phyloP scores from a whole-genome alignment of 306 rosid genomes.

The Lupinus albus region DNA sequence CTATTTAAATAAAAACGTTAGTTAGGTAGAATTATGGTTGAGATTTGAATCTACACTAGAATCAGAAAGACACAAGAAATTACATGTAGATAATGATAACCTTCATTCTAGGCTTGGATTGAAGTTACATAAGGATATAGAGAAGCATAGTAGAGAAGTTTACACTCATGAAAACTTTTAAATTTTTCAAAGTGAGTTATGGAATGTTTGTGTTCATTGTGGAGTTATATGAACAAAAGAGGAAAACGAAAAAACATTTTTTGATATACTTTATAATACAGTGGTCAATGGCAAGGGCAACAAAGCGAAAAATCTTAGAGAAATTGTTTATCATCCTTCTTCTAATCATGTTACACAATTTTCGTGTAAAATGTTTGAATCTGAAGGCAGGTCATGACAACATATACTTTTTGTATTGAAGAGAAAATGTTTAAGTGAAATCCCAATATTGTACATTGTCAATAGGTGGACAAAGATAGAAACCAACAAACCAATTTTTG shows the following conservation, averaged over 20 bases:
- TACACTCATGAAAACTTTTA: too few relatives aligned
- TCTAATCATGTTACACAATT: neutral
- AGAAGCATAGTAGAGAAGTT: too few relatives aligned
- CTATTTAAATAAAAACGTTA: neutral
- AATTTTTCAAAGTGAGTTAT: too few relatives aligned
- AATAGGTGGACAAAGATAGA: neutral
- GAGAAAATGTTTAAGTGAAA: neutral
- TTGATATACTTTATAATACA: neutral
- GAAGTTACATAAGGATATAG: neutral
- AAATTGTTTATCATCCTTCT: too few relatives aligned
- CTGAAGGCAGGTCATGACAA: neutral
- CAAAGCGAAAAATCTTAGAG: too few relatives aligned
- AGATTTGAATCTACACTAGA: neutral
- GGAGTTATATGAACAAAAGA: neutral
- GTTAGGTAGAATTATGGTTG: neutral
- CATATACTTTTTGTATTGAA: neutral
- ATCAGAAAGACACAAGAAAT: neutral
- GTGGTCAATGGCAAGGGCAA: neutral
- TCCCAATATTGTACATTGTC: neutral
- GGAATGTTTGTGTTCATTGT: too few relatives aligned
- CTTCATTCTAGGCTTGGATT: neutral
- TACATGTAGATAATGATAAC: neutral
- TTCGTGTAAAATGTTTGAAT: constrained; percentile 17
- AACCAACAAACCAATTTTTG: neutral
- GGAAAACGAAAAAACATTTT: neutral